Evolutionary conservation across 2,329 filamentous ascomycete species (phyloP), one percentile per base, ranked within the genome.

Genomic region (Hyphodiscus sp.): DNA sequence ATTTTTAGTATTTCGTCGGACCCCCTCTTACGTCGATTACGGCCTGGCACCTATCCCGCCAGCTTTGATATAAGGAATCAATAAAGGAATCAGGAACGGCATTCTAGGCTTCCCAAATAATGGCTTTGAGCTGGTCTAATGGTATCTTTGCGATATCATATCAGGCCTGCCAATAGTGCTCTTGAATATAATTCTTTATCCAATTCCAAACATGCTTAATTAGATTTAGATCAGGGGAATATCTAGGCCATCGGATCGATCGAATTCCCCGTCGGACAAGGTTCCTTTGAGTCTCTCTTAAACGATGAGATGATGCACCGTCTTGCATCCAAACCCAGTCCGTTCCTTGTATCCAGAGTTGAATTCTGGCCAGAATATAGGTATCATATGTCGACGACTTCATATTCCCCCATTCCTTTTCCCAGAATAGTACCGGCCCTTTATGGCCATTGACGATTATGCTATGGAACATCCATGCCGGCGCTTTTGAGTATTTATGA

Each of bases 391-490:
- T 46, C 2, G 15, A 33, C 7, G 29, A 33, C 7, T 33, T 13
- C 29, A 33, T 33, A 33, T 13, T 33, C n/a, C 29, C 29, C 42
- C 11, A 20, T 2, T 48, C 47, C 38, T 50, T 53, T 18, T 56
- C 50, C 50, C 44, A 56, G 18, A 56, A 56, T 1, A 15, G 33
- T 2, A 23, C 50, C 15, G 48, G 42, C 0, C 46, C 50, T 26
- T 51, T 56, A 9, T n/a, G 15, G 6, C 50, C 47, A 6, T 26
- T 13, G 16, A 41, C 16, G 38, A 56, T 53, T 44, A 13, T 48
- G 26, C 50, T 44, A n/a, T 53, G 45, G 42, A 56, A 56, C 47
- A 56, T 56, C 54, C 47, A 56, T 18, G 50, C 47, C 1, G 47
- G 50, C 15, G 19, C 9, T 38, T 50, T 53, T 1, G 2, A 15